These are phyloP conservation scores for Phytophthora quininea DNA, from an alignment of 352 stramenopile species.

Conservation along the genomic window DNA sequence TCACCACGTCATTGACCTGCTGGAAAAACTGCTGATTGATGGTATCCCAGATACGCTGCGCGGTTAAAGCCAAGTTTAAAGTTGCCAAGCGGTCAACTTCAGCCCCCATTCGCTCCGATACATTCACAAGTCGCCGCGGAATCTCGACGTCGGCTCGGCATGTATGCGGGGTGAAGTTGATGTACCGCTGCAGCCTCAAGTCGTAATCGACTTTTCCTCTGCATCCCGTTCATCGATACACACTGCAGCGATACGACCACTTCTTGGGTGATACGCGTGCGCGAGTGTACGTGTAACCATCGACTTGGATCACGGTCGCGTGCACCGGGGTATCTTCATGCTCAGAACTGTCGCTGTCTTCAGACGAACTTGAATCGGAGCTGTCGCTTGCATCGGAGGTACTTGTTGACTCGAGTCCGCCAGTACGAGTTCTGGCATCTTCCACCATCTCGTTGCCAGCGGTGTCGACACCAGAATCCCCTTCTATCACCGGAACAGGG, in stretches of 20 bases:
- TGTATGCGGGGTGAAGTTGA: slow-evolving; percentile 3
- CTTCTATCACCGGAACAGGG: no score
- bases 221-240: slow-evolving; percentile 1
- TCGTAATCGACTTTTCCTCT: not conserved
- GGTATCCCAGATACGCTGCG: not conserved
- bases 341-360: no score
- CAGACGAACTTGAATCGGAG: slow-evolving; percentile 18
- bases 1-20: no score
- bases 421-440: no score
- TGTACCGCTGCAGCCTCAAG: not conserved
- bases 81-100: not conserved
- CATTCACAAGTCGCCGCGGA: not conserved
- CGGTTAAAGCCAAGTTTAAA: not conserved
- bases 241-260: not conserved
- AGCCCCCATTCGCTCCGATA: not conserved
- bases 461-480: no score
- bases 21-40: not conserved
- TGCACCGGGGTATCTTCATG: no score
- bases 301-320: not conserved
- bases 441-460: no score
- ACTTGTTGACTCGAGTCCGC: no score
- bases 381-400: no score
- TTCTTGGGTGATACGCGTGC: not conserved
- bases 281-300: not conserved
- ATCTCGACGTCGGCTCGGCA: not conserved